These are phyloP conservation scores for Colletotrichum magnum DNA, from an alignment of 2,329 filamentous ascomycete genomes.

Conservation along the genomic window DNA sequence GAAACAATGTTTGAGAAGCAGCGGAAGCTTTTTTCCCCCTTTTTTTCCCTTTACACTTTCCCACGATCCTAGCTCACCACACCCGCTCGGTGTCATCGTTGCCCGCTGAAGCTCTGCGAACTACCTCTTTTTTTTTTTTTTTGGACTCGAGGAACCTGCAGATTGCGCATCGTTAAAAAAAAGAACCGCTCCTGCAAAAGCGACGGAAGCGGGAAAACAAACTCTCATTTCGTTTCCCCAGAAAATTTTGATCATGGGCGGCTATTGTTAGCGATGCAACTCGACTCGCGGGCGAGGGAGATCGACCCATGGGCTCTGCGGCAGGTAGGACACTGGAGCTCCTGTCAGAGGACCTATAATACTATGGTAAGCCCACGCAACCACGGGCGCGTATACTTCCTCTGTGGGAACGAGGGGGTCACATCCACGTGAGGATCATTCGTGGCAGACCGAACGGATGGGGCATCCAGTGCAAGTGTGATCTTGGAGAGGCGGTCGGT, in stretches of 20 bases:
- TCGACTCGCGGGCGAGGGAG: conserved; percentile 19
- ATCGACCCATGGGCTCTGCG: conserved; percentile 15
- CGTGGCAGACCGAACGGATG: conserved; percentile 20
- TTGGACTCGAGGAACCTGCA: conserved; percentile 6
- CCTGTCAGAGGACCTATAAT: background rate
- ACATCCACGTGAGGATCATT: conserved; percentile 33
- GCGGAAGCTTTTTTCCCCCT: background rate
- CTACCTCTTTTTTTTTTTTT: conserved; percentile 20
- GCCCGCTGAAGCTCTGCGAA: conserved; percentile 16
- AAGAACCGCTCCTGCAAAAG: background rate
- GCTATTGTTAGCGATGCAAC: conserved; percentile 13
- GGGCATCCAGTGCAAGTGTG: conserved; percentile 17
- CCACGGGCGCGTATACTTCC: conserved; percentile 2
- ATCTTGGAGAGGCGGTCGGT: background rate
- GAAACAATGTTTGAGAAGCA: background rate
- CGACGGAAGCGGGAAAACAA: background rate
- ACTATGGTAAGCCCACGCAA: background rate
- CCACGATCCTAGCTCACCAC: conserved; percentile 12
- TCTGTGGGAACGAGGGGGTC: conserved; percentile 15
- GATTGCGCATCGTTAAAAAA: background rate
- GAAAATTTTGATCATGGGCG: background rate
- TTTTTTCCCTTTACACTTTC: conserved; percentile 28
- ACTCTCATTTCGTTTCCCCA: conserved; percentile 7
- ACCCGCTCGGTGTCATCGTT: conserved; percentile 2
- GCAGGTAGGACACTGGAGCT: background rate